These are phyloP conservation scores for Puccinellia tenuiflora DNA, from an alignment of 176 grass and related monocot species.

Conservation along the genomic window DNA sequence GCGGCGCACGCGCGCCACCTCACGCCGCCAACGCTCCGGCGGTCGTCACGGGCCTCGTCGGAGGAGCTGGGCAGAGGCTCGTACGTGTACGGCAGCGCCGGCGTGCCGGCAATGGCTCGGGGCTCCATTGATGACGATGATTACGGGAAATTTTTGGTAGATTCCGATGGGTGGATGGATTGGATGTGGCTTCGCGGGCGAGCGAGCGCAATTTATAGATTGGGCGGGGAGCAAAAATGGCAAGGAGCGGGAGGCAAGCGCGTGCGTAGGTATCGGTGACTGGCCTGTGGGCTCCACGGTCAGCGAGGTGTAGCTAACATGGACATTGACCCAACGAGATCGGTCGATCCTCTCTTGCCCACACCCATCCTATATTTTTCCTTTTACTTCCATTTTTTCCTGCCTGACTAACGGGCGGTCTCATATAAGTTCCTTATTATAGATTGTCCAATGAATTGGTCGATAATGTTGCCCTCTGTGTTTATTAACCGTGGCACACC, in stretches of 20 bases:
- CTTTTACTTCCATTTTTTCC: too few species aligned
- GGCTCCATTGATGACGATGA: neutral
- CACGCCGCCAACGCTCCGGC: neutral
- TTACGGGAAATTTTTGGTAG: too few species aligned
- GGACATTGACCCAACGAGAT: neutral
- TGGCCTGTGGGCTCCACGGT: neutral
- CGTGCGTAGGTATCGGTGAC: neutral
- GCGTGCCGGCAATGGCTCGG: neutral
- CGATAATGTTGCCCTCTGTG: too few species aligned
- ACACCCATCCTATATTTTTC: too few species aligned
- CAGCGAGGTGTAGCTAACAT: neutral
- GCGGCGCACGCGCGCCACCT: constrained; percentile 8
- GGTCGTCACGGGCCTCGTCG: neutral
- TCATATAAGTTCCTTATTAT: too few species aligned
- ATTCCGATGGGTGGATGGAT: neutral
- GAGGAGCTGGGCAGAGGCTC: neutral
- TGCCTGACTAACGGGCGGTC: too few species aligned
- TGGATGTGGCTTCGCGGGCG: neutral
- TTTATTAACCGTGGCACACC: too few species aligned
- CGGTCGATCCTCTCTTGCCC: neutral
- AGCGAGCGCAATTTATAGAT: neutral
- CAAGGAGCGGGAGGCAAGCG: neutral
- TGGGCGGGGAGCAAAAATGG: neutral
- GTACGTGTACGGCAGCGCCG: neutral
- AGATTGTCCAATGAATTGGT: too few species aligned